Percentiles rank a stretch among this genome's conserved stretches.
Conservation (phyloP, 2,329 filamentous ascomycete genomes). For the Venturia carpophila region DNA sequence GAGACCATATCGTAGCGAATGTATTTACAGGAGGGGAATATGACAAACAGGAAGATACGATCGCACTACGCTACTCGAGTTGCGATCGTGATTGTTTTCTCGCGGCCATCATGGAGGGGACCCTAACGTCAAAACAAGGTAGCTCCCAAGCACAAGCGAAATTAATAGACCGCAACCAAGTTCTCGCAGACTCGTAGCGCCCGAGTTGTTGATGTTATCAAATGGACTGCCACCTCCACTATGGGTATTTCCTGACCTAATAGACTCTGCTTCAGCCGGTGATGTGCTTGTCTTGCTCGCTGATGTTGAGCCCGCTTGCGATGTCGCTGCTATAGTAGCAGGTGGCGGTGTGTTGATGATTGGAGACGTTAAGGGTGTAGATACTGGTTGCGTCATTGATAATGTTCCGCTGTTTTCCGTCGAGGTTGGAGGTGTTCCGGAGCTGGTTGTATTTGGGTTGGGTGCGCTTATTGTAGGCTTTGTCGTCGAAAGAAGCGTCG, state of each 20-base stretch:
- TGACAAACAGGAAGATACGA: background rate
- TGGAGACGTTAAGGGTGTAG: background rate
- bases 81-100: background rate
- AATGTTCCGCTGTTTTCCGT: background rate
- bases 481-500: background rate
- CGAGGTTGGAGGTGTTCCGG: background rate
- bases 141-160: background rate
- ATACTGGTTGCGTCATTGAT: background rate
- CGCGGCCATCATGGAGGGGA: background rate
- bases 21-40: background rate
- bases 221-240: slow-evolving; percentile 18
- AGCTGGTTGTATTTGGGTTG: background rate
- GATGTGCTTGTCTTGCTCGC: slow-evolving; percentile 10
- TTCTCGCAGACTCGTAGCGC: background rate
- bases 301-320: slow-evolving; percentile 11
- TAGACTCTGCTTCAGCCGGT: background rate
- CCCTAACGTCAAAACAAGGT: background rate
- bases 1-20: background rate
- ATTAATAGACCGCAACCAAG: background rate
- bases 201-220: slow-evolving; percentile 18
- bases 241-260: slow-evolving; percentile 12
- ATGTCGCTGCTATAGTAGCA: background rate
- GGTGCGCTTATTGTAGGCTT: background rate
- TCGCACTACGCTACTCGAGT: background rate
- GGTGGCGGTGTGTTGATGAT: background rate